Evolutionary conservation across 1,139 yeast genomes (phyloP).

Genomic region (Suhomyces guaymorum): DNA sequence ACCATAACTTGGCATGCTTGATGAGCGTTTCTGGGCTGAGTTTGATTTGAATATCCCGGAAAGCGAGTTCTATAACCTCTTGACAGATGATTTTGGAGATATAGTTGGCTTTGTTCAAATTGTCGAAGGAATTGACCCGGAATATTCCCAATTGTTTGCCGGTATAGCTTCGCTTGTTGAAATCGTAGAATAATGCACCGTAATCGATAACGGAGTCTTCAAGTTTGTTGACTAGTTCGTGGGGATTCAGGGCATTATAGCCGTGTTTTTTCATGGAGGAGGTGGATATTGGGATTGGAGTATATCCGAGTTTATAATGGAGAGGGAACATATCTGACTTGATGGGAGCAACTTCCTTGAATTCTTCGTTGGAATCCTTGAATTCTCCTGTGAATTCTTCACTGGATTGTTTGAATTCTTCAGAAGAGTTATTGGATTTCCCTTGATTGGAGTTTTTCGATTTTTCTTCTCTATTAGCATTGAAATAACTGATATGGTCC

Average conservation of each 20-base stretch:
- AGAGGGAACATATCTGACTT: constrained; percentile 10
- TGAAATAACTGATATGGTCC: constrained; percentile 34
- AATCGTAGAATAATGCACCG: constrained; percentile 67
- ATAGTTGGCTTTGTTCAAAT: constrained; percentile 62
- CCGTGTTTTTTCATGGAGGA: constrained; percentile 39
- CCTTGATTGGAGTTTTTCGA: too few relatives aligned
- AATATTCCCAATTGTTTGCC: constrained; percentile 73
- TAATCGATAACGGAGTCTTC: constrained; percentile 54
- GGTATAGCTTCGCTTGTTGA: constrained; percentile 44
- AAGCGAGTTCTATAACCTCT: constrained; percentile 60
- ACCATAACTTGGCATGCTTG: constrained; percentile 63
- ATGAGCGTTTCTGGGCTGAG: constrained; percentile 43
- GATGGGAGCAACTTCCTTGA: too few relatives aligned
- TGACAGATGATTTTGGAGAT: constrained; percentile 60
- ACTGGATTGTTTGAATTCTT: too few relatives aligned
- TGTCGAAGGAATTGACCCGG: constrained; percentile 64
- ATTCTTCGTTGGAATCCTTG: too few relatives aligned
- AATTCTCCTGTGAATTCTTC: too few relatives aligned
- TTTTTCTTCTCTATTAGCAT: constrained; percentile 14
- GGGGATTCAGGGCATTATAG: constrained; percentile 39
- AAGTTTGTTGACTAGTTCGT: constrained; percentile 36
- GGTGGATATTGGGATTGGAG: constrained; percentile 37
- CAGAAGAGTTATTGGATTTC: too few relatives aligned
- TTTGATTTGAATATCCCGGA: constrained; percentile 49
- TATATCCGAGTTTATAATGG: constrained; percentile 25